Evolutionary conservation across 164 flowering plant genomes (phyloP).

Genomic region (Litsea cubeba): DNA sequence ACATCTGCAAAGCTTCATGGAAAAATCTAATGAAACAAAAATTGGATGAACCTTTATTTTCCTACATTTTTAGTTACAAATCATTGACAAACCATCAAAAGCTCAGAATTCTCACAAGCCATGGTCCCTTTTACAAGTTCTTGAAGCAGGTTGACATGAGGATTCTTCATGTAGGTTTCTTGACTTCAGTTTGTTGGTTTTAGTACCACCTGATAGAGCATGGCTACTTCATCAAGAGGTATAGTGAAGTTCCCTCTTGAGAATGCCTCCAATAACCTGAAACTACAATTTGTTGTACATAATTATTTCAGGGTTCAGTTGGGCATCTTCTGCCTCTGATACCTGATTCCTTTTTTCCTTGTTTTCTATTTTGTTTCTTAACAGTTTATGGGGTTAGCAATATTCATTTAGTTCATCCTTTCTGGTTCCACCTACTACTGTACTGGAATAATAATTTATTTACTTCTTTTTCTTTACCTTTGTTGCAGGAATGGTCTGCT

Average conservation of each 20-base stretch:
- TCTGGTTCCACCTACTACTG: not conserved
- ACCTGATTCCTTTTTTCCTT: not conserved
- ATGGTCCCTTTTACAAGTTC: not conserved
- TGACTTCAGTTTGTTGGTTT: not conserved
- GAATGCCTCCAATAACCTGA: not conserved
- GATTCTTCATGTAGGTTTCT: not conserved
- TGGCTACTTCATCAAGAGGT: not conserved
- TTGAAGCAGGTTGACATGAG: slow-evolving; percentile 5
- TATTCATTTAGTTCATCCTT: too few species aligned
- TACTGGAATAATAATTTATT: slow-evolving; percentile 8
- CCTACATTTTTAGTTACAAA: not conserved
- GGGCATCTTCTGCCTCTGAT: slow-evolving; percentile 6
- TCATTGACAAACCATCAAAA: not conserved
- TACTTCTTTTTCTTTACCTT: slow-evolving; percentile 5
- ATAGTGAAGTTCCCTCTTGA: not conserved
- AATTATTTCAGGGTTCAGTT: slow-evolving; percentile 5
- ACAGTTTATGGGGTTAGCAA: not conserved
- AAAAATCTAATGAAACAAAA: slow-evolving; percentile 7
- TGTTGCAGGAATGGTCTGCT: slow-evolving; percentile 12
- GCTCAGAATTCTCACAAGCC: not conserved
- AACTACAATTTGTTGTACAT: slow-evolving; percentile 11
- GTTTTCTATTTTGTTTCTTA: not conserved
- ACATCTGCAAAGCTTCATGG: not conserved
- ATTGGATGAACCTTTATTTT: not conserved
- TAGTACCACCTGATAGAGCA: not conserved